Evolutionary conservation across 2,329 filamentous ascomycete genomes (phyloP).

Genomic region (Pseudocercospora fuligena): DNA sequence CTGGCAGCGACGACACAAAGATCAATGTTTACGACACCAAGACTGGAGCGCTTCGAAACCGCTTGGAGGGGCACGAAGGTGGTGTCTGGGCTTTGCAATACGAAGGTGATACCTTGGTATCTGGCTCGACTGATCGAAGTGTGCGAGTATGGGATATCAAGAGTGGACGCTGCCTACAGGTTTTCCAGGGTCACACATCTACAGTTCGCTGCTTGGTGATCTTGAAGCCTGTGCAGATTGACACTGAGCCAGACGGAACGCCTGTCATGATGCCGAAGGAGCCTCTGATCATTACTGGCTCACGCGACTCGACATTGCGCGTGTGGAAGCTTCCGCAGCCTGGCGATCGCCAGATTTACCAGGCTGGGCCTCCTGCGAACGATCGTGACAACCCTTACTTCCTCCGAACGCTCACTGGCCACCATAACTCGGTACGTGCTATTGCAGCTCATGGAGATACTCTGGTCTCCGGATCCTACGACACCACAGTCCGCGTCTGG

Average conservation of each 20-base stretch:
- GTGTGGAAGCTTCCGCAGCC: constrained; percentile 92
- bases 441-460: constrained; percentile 95
- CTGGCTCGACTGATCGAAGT: constrained; percentile 92
- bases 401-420: constrained; percentile 81
- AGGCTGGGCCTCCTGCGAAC: constrained; percentile 74
- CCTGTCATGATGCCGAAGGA: constrained; percentile 90
- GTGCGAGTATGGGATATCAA: constrained; percentile 99
- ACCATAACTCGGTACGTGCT: constrained; percentile 91
- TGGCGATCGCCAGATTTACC: constrained; percentile 76
- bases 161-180: constrained; percentile 86
- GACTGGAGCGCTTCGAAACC: constrained; percentile 81
- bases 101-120: constrained; percentile 91
- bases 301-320: constrained; percentile 87
- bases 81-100: constrained; percentile 98
- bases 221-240: constrained; percentile 80
- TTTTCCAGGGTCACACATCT: constrained; percentile 96
- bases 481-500: constrained; percentile 94
- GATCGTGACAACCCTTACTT: constrained; percentile 91
- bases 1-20: constrained; percentile 94
- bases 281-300: constrained; percentile 95
- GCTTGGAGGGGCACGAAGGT: constrained; percentile 90
- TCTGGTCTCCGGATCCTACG: constrained; percentile 96
- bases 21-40: constrained; percentile 99
- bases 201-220: constrained; percentile 97
- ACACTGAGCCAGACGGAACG: constrained; percentile 71